phyloP scores from a whole-genome alignment of 2,329 filamentous ascomycete genomes.

The Stachybotrys elegans region DNA sequence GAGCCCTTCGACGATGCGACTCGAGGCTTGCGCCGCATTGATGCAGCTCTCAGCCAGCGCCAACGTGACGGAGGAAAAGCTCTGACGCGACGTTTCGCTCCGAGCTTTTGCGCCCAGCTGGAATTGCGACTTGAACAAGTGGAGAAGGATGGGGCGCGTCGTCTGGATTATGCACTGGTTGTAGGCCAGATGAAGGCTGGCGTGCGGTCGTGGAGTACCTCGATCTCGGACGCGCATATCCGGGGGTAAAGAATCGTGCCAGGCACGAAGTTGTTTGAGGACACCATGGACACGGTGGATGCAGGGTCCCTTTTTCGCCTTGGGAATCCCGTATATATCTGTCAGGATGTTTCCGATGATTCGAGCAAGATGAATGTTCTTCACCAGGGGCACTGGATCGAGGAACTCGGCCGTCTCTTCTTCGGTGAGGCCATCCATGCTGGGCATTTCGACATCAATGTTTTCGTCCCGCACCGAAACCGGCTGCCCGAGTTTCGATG shows the following conservation, averaged over 20 bases:
- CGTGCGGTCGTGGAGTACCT: constrained; percentile 16
- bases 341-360: constrained; percentile 25
- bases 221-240: constrained; percentile 19
- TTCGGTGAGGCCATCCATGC: constrained; percentile 19
- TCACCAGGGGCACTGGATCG: constrained; percentile 19
- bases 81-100: constrained; percentile 9
- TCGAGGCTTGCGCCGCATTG: constrained; percentile 22
- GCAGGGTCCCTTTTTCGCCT: constrained; percentile 20
- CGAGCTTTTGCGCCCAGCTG: constrained; percentile 11
- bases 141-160: constrained; percentile 21
- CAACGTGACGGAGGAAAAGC: constrained; percentile 23
- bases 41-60: constrained; percentile 26
- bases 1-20: constrained; percentile 18
- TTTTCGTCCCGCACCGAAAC: constrained; percentile 24
- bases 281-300: constrained; percentile 22
- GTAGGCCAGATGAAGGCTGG: constrained; percentile 24
- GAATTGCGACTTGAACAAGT: constrained; percentile 25
- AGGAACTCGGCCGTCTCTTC: constrained; percentile 23
- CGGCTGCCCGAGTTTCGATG: constrained; percentile 26
- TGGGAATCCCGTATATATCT: constrained; percentile 22
- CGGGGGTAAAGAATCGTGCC: constrained; percentile 19
- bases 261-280: constrained; percentile 20
- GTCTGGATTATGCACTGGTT: constrained; percentile 31
- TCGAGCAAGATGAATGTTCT: constrained; percentile 21
- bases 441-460: constrained; percentile 26